Percentiles rank a stretch among this genome's conserved stretches.
These are phyloP conservation scores for Hansfordia pulvinata DNA, from an alignment of 2,329 filamentous ascomycete genomes.

Conservation along the genomic window DNA sequence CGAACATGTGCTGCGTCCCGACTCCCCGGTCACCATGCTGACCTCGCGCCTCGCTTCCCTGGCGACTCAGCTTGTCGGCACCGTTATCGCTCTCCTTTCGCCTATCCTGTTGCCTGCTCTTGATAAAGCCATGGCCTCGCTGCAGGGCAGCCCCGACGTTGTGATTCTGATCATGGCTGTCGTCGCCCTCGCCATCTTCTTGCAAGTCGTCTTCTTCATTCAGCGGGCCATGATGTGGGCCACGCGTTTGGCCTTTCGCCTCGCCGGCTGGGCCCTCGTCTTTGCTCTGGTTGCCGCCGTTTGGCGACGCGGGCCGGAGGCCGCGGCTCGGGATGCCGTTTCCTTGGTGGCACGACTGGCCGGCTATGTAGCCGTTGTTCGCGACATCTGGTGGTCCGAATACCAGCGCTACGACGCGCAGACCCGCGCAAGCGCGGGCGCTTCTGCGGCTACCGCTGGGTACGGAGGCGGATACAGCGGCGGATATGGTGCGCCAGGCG, in stretches of 20 bases:
- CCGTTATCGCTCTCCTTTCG: slow-evolving; percentile 13
- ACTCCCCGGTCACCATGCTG: slow-evolving; percentile 28
- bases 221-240: slow-evolving; percentile 65
- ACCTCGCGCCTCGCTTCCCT: slow-evolving; percentile 19
- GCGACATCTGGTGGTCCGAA: slow-evolving; percentile 41
- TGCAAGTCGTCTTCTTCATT: slow-evolving; percentile 59
- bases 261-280: slow-evolving; percentile 52
- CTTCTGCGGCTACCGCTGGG: too few relatives aligned
- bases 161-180: slow-evolving; percentile 33
- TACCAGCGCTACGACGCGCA: slow-evolving; percentile 43
- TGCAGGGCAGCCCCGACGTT: slow-evolving; percentile 26
- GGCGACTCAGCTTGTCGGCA: slow-evolving; percentile 12
- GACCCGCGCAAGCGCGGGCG: slow-evolving; percentile 17
- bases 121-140: slow-evolving; percentile 21
- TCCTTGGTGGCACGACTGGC: slow-evolving; percentile 26
- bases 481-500: too few relatives aligned
- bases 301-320: slow-evolving; percentile 52
- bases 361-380: slow-evolving; percentile 32
- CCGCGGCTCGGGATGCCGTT: slow-evolving; percentile 45
- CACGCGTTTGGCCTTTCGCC: slow-evolving; percentile 49
- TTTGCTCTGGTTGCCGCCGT: slow-evolving; percentile 38
- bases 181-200: slow-evolving; percentile 39
- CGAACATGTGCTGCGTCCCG: slow-evolving; percentile 31
- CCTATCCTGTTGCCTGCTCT: slow-evolving; percentile 29
- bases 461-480: too few relatives aligned